Conservation (phyloP, 2,329 filamentous ascomycete genomes). For the Zymoseptoria pseudotritici region DNA sequence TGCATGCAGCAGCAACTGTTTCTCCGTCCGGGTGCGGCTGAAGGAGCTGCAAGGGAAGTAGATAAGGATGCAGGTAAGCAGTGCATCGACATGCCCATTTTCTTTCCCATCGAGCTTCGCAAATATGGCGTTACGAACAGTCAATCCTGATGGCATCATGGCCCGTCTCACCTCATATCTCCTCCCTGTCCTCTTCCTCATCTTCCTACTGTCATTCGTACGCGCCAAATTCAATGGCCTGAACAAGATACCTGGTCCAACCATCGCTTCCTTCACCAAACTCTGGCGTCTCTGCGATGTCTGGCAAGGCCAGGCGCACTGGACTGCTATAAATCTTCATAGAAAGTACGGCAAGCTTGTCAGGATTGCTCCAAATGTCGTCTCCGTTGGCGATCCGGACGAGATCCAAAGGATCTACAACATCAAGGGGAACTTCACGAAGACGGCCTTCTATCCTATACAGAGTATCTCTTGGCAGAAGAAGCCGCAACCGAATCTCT, state of each 20-base stretch:
- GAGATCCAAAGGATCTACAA: constrained; percentile 1
- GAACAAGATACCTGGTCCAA: constrained; percentile 15
- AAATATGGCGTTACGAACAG: no score
- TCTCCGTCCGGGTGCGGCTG: no score
- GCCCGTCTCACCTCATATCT: no score
- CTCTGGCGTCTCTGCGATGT: constrained; percentile 17
- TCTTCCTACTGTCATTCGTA: no score
- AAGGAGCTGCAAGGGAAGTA: no score
- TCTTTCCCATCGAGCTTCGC: no score
- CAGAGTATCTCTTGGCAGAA: constrained; percentile 19
- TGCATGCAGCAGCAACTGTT: no score
- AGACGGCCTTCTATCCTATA: constrained; percentile 25
- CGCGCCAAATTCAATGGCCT: background rate
- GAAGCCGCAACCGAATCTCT: constrained; percentile 21
- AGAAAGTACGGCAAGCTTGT: constrained; percentile 19
- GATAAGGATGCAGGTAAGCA: no score
- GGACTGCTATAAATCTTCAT: constrained; percentile 26
- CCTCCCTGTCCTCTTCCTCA: no score
- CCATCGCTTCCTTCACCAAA: constrained; percentile 15
- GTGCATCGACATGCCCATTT: no score
- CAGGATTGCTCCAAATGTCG: constrained; percentile 1
- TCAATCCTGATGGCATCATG: no score
- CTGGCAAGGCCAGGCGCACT: constrained; percentile 16
- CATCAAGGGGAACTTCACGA: background rate
- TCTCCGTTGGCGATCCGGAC: background rate